Conservation (phyloP, 495 filamentous ascomycete species). For the Astrothelium macrocarpum region DNA sequence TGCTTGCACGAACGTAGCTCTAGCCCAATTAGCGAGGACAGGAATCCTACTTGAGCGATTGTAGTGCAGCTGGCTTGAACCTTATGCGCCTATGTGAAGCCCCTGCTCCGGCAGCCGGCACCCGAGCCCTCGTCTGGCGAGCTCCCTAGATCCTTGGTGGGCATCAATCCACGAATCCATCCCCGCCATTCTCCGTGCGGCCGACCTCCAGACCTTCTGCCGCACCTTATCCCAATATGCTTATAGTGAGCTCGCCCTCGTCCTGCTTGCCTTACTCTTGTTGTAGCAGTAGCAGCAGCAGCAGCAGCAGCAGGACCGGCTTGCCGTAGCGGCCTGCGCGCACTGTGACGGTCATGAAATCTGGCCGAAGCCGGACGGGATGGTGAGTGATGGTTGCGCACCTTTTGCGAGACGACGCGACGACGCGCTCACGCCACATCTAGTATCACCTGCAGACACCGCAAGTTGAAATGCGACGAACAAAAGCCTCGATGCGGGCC, state of each 20-base stretch:
- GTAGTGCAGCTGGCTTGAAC: not conserved
- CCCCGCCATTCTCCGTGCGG: not conserved
- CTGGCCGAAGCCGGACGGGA: conserved; percentile 33
- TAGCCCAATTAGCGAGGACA: not conserved
- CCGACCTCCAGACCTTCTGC: not conserved
- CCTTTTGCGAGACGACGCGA: not conserved
- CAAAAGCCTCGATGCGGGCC: conserved; percentile 49
- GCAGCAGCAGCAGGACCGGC: not conserved
- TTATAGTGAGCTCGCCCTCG: not conserved
- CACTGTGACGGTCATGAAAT: conserved; percentile 2
- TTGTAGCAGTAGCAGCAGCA: too few relatives aligned
- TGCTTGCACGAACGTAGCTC: not conserved
- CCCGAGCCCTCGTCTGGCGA: not conserved
- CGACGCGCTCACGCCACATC: conserved; percentile 8
- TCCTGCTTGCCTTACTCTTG: not conserved
- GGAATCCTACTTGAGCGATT: not conserved
- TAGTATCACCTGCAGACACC: conserved; percentile 50
- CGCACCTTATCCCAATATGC: not conserved
- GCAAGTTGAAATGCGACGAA: conserved; percentile 58
- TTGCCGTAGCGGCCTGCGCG: not conserved
- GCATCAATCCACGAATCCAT: not conserved
- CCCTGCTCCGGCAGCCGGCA: not conserved
- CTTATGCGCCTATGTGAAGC: not conserved
- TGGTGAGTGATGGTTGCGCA: too few relatives aligned
- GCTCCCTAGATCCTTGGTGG: not conserved